Percentiles rank a stretch among this genome's conserved stretches.
Conservation (phyloP, 768 basidiomycete species). For the Lactifluus subvellereus region DNA sequence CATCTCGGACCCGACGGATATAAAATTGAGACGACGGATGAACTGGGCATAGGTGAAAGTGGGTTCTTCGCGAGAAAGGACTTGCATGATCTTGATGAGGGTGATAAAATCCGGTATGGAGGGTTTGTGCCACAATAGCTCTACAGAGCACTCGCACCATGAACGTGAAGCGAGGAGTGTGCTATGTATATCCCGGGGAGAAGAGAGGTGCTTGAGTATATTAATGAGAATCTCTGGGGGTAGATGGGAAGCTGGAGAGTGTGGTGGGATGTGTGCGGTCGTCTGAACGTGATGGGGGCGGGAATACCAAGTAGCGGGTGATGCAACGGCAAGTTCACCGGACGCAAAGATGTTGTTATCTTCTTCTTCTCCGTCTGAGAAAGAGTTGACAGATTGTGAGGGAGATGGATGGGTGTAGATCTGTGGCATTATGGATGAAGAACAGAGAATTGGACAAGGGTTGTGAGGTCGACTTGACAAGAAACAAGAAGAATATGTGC, state of each 20-base stretch:
- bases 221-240: conserved; percentile 92
- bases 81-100: conserved; percentile 70
- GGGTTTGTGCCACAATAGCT: conserved; percentile 93
- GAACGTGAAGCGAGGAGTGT: conserved; percentile 77
- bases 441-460: conserved; percentile 5
- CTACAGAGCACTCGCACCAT: conserved; percentile 96
- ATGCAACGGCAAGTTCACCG: conserved; percentile 33
- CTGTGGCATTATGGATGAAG: conserved; percentile 22
- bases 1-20: conserved; percentile 61
- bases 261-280: conserved; percentile 29
- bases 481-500: not conserved
- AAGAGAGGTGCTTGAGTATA: conserved; percentile 79
- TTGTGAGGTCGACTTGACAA: not conserved
- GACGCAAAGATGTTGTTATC: conserved; percentile 46
- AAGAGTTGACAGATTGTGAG: conserved; percentile 70
- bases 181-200: conserved; percentile 64
- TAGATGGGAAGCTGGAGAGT: conserved; percentile 58
- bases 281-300: conserved; percentile 25
- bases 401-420: conserved; percentile 41
- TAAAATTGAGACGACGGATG: conserved; percentile 88
- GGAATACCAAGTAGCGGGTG: conserved; percentile 53
- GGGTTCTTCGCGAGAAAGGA: conserved; percentile 57
- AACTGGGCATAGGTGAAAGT: conserved; percentile 86
- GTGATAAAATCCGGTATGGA: conserved; percentile 61
- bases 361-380: conserved; percentile 69